A percentile compares a stretch with the other conserved stretches of the same genome.
phyloP scores from a whole-genome alignment of 2,329 filamentous ascomycete genomes.

The Venturia oleaginea region DNA sequence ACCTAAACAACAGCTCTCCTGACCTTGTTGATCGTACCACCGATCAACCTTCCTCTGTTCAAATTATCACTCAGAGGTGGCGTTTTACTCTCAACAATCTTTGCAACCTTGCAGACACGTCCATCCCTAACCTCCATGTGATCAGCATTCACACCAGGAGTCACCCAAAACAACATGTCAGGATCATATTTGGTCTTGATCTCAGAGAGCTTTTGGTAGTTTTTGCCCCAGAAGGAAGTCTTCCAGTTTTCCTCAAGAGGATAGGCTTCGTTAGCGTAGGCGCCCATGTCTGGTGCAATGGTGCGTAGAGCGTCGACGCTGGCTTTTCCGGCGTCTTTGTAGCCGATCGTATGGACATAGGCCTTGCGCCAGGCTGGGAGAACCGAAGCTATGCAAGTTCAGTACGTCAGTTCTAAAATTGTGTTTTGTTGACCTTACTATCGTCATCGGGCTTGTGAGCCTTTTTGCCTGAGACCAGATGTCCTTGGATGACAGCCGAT shows the following conservation, averaged over 20 bases:
- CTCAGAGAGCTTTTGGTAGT: slow-evolving; percentile 12
- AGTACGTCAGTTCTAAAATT: background rate
- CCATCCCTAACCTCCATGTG: slow-evolving; percentile 9
- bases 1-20: background rate
- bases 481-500: slow-evolving; percentile 1
- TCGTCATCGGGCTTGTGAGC: slow-evolving; percentile 8
- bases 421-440: background rate
- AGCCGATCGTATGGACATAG: background rate
- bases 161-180: slow-evolving; percentile 37
- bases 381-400: background rate
- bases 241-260: slow-evolving; percentile 13
- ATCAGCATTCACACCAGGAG: slow-evolving; percentile 13
- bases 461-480: slow-evolving; percentile 8
- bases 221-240: slow-evolving; percentile 14
- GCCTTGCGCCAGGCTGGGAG: slow-evolving; percentile 11
- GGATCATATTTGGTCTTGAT: slow-evolving; percentile 15
- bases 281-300: slow-evolving; percentile 10
- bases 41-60: background rate
- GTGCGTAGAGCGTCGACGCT: slow-evolving; percentile 4
- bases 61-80: background rate
- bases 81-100: background rate
- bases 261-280: slow-evolving; percentile 13
- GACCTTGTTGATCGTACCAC: background rate
- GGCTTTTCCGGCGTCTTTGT: background rate
- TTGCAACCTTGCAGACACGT: slow-evolving; percentile 8